Base-by-base conservation (phyloP, 345 rosid genomes). In the Turnera subulata region DNA sequence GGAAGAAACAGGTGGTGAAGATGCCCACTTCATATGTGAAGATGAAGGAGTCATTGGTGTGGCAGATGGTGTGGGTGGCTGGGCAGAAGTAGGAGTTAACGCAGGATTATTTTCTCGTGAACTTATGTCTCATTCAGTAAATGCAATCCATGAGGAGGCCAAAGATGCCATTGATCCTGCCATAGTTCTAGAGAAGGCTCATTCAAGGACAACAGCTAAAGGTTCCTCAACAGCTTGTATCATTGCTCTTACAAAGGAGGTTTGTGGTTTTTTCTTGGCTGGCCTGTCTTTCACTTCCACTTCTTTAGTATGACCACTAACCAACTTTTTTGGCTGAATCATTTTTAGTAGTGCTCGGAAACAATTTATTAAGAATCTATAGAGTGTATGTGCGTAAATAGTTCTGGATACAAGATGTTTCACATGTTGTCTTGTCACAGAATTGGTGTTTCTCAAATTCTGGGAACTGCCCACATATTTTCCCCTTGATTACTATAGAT, bases 181-280 rank as follows among this genome's bases (percentile, higher is more conserved):
- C 43, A 64, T 56, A 53, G 75, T 70, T 24, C 47, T 70, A 12
- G 70, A 64, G 75, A 70, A 64, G 51, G 75, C 75, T 19, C 75
- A 70, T 43, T 55, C 75, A 11, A 12, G 50, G 42, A 70, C 69
- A 24, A 64, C 55, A 47, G 69, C 75, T 16, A 35, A 43, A 46
- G 75, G 75, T 44, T 70, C 75, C 4, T 70, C 75, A 18, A 70
- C 75, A 16, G 75, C 75, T 44, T 70, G 75, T 53, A 58, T 70
- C 56, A 64, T 70, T 49, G 62, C 62, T 19, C 70, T 70, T 11
- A 54, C 64, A 20, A 49, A 60, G 20, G 74, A 59, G 74, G 74
- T 70, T 20, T 25, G 53, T 13, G 55, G 16, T 53, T 32, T 56
- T 43, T 8, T 19, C 22, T 55, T 32, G 3, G 10, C 48, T 37